Percentiles rank a stretch among this genome's conserved stretches.
Conservation (phyloP, 1,139 yeast genomes). For the Zygosaccharomyces sapae region DNA sequence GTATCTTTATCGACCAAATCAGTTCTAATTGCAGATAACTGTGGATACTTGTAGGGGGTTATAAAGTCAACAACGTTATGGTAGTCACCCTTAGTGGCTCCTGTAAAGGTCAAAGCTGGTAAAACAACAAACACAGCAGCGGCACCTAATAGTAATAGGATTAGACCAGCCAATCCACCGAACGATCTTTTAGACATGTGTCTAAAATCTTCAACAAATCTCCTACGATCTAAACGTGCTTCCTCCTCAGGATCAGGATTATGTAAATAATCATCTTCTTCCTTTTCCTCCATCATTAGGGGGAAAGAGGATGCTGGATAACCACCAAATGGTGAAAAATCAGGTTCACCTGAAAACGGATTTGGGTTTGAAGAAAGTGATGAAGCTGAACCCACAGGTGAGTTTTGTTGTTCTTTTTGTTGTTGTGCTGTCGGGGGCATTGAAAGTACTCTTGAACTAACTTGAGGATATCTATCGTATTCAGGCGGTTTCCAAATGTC, state of each 20-base stretch:
- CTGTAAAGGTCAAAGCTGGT: constrained; percentile 74
- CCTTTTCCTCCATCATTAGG: constrained; percentile 79
- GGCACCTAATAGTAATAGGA: constrained; percentile 54
- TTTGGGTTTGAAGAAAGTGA: constrained; percentile 33
- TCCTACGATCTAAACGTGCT: constrained; percentile 66
- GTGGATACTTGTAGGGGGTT: constrained; percentile 56
- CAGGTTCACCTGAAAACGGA: constrained; percentile 42
- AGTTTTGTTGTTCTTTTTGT: constrained; percentile 15
- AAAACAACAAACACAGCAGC: constrained; percentile 62
- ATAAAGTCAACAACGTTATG: constrained; percentile 39
- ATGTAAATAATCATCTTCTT: constrained; percentile 86
- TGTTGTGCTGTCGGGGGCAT: constrained; percentile 22
- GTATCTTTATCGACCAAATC: constrained; percentile 73
- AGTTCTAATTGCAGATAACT: constrained; percentile 58
- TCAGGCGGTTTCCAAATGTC: constrained; percentile 46
- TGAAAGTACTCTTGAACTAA: constrained; percentile 47
- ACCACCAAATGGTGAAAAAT: constrained; percentile 86
- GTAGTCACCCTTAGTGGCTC: constrained; percentile 41
- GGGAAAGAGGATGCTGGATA: constrained; percentile 89
- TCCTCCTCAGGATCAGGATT: constrained; percentile 91
- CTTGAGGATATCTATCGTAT: constrained; percentile 56
- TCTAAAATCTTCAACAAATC: constrained; percentile 56
- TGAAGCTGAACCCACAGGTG: constrained; percentile 30
- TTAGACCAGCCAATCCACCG: constrained; percentile 56
- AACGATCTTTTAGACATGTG: constrained; percentile 56